Evolutionary conservation across 148 eudicot species (phyloP), one percentile per base, ranked within the genome.

Genomic region (Oxyria digyna): DNA sequence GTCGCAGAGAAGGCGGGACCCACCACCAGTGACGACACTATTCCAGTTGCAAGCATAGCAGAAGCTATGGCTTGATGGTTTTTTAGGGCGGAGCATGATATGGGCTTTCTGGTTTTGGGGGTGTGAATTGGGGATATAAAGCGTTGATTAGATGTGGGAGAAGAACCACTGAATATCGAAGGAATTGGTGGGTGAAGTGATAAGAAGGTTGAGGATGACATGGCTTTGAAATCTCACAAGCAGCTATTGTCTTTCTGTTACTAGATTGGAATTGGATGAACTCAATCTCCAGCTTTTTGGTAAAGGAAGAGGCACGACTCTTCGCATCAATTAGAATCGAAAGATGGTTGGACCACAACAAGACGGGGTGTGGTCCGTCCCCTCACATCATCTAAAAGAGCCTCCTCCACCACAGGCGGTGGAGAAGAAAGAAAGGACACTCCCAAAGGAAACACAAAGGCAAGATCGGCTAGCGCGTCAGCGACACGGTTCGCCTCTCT

Each of bases 11-110:
- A 45, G 55, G 82, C 74, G 67, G 89, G 81, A 18, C 85, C 85
- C 77, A 78, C 87, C 76, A 77, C 86, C 21, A 87, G 38, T 4
- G 87, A 62, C 26, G 85, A 62, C 57, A 82, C 85, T 31, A 82
- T 69, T 37, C 89, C 87, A 42, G 82, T 80, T 46, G 83, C 93
- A n/a, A 83, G 48, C 31, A 87, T 62, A 70, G 83, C 69, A 37
- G 45, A 63, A 48, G 81, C 37, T 21, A 55, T 42, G 65, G 79
- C 67, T 62, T 75, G 77, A 45, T 75, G 71, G 78, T 42, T 77
- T 42, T 40, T 41, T 42, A 48, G 40, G 29, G 64, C 55, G 1
- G 26, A 26, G 69, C 20, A 26, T 64, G 20, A 27, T 13, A 18
- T 33, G 59, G 77, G 80, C 63, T 78, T 74, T 14, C 29, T 68